Base-by-base conservation (phyloP, 805 yeast genomes). In the Candida andamanensis region DNA sequence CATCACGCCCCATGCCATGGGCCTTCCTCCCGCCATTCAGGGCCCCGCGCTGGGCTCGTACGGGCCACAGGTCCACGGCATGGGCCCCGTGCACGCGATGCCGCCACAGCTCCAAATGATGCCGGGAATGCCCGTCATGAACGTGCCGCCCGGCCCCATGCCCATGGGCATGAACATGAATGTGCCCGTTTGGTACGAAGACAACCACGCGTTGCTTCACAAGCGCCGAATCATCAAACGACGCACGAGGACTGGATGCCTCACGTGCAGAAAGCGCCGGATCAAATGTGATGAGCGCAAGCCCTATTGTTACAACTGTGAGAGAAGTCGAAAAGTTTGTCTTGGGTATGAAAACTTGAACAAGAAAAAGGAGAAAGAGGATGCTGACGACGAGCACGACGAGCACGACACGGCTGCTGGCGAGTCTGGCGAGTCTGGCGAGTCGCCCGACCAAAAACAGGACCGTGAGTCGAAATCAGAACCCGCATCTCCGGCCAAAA, bases 221-320 rank as follows among this genome's bases (percentile, higher is more conserved):
- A 62, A 61, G 37, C 49, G 71, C 30, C 52, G 74, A 29, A 63
- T 68, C 39, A 66, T 74, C 39, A 71, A 77, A 46, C 60, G 80
- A 28, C 62, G 89, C 31, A 81, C 87, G 2, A 63, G 83, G 46
- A 80, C 87, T 0, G 90, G 90, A 2, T 81, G 89, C 51, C 54
- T 79, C 35, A 81, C 89, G 1, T 81, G 89, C 50, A 66, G 87
- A 20, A 72, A 76, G 48, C 58, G 87, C 40, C 61, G 87, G 27
- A 78, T 80, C 47, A 80, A 80, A 57, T 81, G 89, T 54, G 89
- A 81, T 54, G 89, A 81, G 58, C 54, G 78, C 29, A 80, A 76
- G 45, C 86, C 87, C 1, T 63, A 69, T 35, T 81, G 89, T 50
- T 64, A 61, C 44, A 80, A 81, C 47, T 81, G 89, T 50, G 78